These are phyloP conservation scores for Amanita fuliginea DNA, from an alignment of 768 basidiomycete species.

Conservation along the genomic window DNA sequence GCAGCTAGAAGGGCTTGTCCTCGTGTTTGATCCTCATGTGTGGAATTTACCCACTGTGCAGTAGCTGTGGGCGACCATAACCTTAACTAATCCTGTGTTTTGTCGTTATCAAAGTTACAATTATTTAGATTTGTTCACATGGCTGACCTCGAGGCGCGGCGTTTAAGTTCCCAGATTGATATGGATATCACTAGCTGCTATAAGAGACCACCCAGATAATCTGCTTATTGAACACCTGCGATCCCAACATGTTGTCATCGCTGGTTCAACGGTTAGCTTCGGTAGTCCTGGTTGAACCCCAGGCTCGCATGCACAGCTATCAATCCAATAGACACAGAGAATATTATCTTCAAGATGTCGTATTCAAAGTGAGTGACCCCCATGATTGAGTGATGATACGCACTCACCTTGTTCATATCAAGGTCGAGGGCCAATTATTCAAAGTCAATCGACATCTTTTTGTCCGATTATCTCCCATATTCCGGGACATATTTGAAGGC, in stretches of 20 bases:
- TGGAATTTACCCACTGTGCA: no score
- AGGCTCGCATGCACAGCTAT: background rate
- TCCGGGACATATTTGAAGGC: slow-evolving; percentile 14
- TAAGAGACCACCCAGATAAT: no score
- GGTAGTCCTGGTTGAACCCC: background rate
- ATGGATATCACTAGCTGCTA: no score
- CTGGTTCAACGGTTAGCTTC: background rate
- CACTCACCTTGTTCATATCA: background rate
- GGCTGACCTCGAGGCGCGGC: no score
- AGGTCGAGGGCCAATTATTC: slow-evolving; percentile 20
- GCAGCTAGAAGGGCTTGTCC: no score
- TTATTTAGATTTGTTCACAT: no score
- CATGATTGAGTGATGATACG: background rate
- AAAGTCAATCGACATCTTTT: slow-evolving; percentile 17
- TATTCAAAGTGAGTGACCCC: background rate
- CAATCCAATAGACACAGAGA: background rate
- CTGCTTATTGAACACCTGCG: no score
- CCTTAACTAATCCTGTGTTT: no score
- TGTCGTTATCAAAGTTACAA: no score
- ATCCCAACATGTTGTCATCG: background rate
- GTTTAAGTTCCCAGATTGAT: no score
- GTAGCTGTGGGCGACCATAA: no score
- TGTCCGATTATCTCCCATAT: slow-evolving; percentile 13
- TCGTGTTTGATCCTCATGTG: no score
- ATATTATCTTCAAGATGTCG: background rate